phyloP scores from a whole-genome alignment of 2,329 filamentous ascomycete species.

The Arthrobotrys entomopaga region DNA sequence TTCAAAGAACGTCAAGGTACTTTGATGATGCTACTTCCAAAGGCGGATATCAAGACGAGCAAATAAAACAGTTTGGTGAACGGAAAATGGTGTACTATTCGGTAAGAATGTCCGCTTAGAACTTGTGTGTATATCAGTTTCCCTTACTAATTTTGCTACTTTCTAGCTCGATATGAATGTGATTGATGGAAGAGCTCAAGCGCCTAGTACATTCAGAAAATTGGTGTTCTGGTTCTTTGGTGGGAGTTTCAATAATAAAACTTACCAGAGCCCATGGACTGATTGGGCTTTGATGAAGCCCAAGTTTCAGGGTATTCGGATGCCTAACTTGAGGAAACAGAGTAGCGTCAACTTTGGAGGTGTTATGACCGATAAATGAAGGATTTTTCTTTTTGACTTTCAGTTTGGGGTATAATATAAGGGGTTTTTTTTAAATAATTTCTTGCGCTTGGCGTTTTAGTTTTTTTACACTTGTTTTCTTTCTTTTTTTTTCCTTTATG shows the following conservation, averaged over 20 bases:
- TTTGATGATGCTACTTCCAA: slow-evolving; percentile 31
- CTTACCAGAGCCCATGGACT: slow-evolving; percentile 35
- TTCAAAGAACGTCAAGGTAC: slow-evolving; percentile 35
- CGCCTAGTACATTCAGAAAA: slow-evolving; percentile 28
- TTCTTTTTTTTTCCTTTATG: no score
- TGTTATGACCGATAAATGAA: no score
- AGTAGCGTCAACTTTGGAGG: no score
- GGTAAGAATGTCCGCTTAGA: slow-evolving; percentile 12
- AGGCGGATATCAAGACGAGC: slow-evolving; percentile 42
- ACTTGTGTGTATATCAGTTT: not conserved
- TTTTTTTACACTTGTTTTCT: no score
- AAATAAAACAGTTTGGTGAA: slow-evolving; percentile 40
- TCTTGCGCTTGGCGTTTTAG: not conserved
- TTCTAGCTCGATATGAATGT: slow-evolving; percentile 35
- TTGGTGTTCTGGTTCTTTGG: slow-evolving; percentile 49
- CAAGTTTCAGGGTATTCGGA: slow-evolving; percentile 11
- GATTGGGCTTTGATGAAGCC: slow-evolving; percentile 37
- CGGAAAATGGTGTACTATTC: slow-evolving; percentile 49
- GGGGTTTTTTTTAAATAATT: not conserved
- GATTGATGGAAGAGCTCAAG: slow-evolving; percentile 26
- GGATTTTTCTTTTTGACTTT: no score
- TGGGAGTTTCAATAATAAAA: slow-evolving; percentile 46
- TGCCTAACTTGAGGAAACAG: not conserved
- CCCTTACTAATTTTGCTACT: not conserved
- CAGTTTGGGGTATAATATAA: no score